A percentile compares a stretch with the other conserved stretches of the same genome.
Conservation (phyloP, 164 flowering plant species). For the Vitis cinerea region DNA sequence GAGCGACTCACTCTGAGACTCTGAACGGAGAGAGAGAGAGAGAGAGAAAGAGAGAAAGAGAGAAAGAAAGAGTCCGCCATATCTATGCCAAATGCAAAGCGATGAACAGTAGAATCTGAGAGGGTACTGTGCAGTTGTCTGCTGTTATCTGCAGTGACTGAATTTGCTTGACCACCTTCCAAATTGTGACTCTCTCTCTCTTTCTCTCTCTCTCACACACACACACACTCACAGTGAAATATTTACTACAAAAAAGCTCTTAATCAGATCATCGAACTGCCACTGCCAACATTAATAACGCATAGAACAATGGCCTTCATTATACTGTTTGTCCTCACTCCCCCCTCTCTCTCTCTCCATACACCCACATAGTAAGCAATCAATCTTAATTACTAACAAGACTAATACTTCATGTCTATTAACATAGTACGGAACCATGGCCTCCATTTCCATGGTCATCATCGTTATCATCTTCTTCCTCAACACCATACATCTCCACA, state of each 20-base stretch:
- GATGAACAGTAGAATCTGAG: conserved; percentile 24
- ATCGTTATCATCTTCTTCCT: conserved; percentile 16
- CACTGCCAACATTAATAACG: conserved; percentile 16
- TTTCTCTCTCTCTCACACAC: not conserved
- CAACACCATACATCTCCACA: conserved; percentile 26
- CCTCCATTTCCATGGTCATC: conserved; percentile 14
- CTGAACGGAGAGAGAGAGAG: conserved; percentile 5
- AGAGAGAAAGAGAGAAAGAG: conserved; percentile 3
- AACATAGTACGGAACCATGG: conserved; percentile 9
- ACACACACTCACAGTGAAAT: not conserved
- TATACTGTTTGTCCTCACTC: conserved; percentile 10
- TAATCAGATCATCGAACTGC: conserved; percentile 12
- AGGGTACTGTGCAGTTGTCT: conserved; percentile 19
- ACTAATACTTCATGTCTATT: not conserved
- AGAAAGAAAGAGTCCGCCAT: not conserved
- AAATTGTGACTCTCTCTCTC: not conserved
- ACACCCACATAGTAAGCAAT: not conserved
- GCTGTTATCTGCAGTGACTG: conserved; percentile 18
- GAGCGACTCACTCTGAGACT: conserved; percentile 3
- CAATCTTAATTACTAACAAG: not conserved
- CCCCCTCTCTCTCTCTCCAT: conserved; percentile 6
- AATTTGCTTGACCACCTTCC: conserved; percentile 16
- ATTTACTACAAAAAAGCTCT: not conserved
- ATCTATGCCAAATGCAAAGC: conserved; percentile 8
- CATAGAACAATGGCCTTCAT: conserved; percentile 18